Evolutionary conservation across 129 eudicot species (phyloP).

Genomic region (Sambucus nigra): DNA sequence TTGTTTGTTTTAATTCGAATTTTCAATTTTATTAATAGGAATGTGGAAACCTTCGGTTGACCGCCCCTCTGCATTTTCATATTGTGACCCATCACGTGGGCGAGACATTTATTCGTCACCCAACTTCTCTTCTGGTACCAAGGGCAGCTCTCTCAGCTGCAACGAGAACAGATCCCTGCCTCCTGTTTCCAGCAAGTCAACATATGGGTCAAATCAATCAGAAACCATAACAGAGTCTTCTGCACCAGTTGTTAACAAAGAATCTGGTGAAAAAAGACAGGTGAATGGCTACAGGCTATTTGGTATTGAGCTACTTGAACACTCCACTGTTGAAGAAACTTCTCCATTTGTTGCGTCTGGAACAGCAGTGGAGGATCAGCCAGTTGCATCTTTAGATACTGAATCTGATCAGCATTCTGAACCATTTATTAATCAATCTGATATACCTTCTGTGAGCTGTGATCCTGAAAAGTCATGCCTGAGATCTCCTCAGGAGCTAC

Average conservation of each 20-base stretch:
- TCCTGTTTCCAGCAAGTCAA: constrained; percentile 36
- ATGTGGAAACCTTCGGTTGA: constrained; percentile 72
- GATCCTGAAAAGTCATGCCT: constrained; percentile 75
- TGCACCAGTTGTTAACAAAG: constrained; percentile 39
- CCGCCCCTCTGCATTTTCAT: constrained; percentile 35
- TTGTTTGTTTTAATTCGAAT: background rate
- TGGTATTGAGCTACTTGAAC: constrained; percentile 76
- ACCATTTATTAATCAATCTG: constrained; percentile 43
- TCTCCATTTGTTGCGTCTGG: constrained; percentile 28
- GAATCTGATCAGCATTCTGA: constrained; percentile 52
- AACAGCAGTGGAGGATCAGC: constrained; percentile 35
- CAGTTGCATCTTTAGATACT: constrained; percentile 35
- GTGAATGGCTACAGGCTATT: constrained; percentile 69
- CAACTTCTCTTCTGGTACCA: constrained; percentile 31
- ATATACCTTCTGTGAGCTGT: constrained; percentile 58
- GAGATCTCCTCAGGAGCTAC: constrained; percentile 48
- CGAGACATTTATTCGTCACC: constrained; percentile 52
- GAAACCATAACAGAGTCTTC: constrained; percentile 47
- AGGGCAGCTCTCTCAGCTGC: constrained; percentile 28
- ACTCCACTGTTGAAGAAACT: constrained; percentile 39
- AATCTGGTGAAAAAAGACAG: constrained; percentile 52
- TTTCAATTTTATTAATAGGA: constrained; percentile 27
- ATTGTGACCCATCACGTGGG: constrained; percentile 39
- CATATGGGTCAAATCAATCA: constrained; percentile 45
- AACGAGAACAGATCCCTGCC: constrained; percentile 33